Evolutionary conservation across 495 filamentous ascomycete species (phyloP), one percentile per base, ranked within the genome.

Genomic region (Aspergillus leporis): DNA sequence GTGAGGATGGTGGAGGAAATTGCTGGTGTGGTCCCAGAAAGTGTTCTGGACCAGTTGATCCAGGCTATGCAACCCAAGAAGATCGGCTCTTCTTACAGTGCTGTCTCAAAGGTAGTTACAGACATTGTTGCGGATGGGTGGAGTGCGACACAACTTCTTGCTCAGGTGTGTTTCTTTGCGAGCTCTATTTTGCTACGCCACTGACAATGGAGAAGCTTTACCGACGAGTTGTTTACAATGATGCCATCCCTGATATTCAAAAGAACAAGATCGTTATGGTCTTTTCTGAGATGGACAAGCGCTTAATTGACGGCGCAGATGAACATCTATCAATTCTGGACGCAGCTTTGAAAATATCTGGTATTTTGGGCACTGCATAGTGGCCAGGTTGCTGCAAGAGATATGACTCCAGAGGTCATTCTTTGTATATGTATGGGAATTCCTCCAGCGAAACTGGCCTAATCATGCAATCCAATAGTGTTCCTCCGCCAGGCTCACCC

Each of bases 81-180:
- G 31, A 72, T 73, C 52, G 83, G 81, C 0, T 83, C 86, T 14
- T 80, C 84, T 0, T 98, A 93, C 67, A 83, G 85, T 56, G 81
- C 83, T 36, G 81, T 99, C 12, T 83, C 90, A 0, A 87, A 83
- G 63, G 85, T 89, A 19, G 87, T 98, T 7, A 88, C 89, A 65
- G 88, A 95, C 68, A 85, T 98, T 80, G 88, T 97, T 58, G 93
- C 94, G 14, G 94, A 99, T 76, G 94, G 94, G 22, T 99, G 94
- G 95, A 96, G 91, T 75, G 94, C 93, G n/a, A 86, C 87, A 18
- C 94, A 98, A 76, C 79, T 95, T 19, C 78, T 97, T 47, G 70
- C 81, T 7, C 92, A 92, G 82, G 88, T 90, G 71, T 71, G 77
- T 55, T 4, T 50, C n/a, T 36, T 41, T 34, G 5, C 48, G 40